Evolutionary conservation across 257 asterid species (phyloP).

Genomic region (Solanum paucissectum): DNA sequence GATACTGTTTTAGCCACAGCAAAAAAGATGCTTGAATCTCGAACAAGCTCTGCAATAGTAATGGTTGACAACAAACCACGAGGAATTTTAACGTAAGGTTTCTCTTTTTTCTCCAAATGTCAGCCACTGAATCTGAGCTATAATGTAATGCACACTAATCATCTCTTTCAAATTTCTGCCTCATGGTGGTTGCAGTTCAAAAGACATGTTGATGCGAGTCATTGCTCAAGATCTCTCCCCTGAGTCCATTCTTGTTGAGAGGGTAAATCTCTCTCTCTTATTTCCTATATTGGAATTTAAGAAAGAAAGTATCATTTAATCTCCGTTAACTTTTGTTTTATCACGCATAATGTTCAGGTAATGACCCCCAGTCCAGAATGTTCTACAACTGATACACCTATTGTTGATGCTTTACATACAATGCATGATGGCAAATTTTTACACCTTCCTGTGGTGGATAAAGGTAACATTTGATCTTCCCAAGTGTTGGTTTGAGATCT

Average conservation of each 20-base stretch:
- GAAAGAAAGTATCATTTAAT: background rate
- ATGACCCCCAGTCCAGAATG: slow-evolving; percentile 97
- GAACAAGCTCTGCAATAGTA: slow-evolving; percentile 57
- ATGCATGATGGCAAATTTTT: slow-evolving; percentile 91
- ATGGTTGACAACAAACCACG: slow-evolving; percentile 78
- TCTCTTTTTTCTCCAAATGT: background rate
- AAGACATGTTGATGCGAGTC: slow-evolving; percentile 87
- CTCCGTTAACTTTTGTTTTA: background rate
- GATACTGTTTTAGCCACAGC: slow-evolving; percentile 73
- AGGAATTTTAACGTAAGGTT: slow-evolving; percentile 59
- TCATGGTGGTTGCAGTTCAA: slow-evolving; percentile 41
- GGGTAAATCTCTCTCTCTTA: slow-evolving; percentile 28
- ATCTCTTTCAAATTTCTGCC: background rate
- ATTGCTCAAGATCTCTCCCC: slow-evolving; percentile 79
- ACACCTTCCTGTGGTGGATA: slow-evolving; percentile 88
- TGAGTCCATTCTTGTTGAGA: slow-evolving; percentile 69
- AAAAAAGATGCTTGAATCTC: slow-evolving; percentile 68
- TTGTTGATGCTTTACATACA: slow-evolving; percentile 90
- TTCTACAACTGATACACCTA: slow-evolving; percentile 72
- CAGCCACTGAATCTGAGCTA: background rate
- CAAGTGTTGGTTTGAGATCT: background rate
- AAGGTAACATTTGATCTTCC: slow-evolving; percentile 35
- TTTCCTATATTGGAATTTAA: background rate
- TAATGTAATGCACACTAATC: background rate
- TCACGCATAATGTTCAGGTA: slow-evolving; percentile 35